phyloP scores from a whole-genome alignment of 805 yeast species.

The Saturnispora dispora region DNA sequence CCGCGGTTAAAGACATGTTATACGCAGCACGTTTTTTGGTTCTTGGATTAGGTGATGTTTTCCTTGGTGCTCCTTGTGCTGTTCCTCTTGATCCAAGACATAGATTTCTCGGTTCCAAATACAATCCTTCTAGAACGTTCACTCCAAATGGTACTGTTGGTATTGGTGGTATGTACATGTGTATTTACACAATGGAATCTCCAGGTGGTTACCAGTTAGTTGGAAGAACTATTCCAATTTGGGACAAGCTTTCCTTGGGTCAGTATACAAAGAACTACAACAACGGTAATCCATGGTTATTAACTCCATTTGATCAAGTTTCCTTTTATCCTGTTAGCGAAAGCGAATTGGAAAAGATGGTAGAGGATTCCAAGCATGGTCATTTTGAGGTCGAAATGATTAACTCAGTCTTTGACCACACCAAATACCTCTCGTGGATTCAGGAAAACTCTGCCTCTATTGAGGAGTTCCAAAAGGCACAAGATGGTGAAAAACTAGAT shows the following conservation, averaged over 20 bases:
- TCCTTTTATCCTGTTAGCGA: constrained; percentile 91
- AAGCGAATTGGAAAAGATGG: constrained; percentile 61
- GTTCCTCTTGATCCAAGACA: constrained; percentile 97
- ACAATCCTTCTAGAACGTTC: constrained; percentile 92
- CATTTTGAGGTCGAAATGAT: constrained; percentile 64
- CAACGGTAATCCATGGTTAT: constrained; percentile 70
- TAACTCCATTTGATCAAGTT: constrained; percentile 87
- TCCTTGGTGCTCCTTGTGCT: constrained; percentile 97
- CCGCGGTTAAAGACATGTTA: constrained; percentile 72
- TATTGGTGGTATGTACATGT: constrained; percentile 98
- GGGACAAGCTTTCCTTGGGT: constrained; percentile 88
- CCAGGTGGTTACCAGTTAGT: constrained; percentile 98
- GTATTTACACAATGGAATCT: constrained; percentile 95
- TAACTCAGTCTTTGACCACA: constrained; percentile 71
- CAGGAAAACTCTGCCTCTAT: constrained; percentile 61
- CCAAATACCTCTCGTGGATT: constrained; percentile 70
- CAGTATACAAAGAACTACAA: constrained; percentile 41
- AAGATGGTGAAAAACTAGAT: constrained; percentile 73
- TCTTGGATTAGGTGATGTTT: constrained; percentile 93
- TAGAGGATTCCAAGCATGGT: constrained; percentile 75
- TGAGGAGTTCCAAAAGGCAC: constrained; percentile 53
- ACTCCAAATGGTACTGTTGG: constrained; percentile 98
- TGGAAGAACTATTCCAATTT: constrained; percentile 93
- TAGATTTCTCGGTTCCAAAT: constrained; percentile 83
- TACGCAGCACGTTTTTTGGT: constrained; percentile 88